Evolutionary conservation across 371 early-diverging fungal genomes (phyloP).

Genomic region (Mucor saturninus): DNA sequence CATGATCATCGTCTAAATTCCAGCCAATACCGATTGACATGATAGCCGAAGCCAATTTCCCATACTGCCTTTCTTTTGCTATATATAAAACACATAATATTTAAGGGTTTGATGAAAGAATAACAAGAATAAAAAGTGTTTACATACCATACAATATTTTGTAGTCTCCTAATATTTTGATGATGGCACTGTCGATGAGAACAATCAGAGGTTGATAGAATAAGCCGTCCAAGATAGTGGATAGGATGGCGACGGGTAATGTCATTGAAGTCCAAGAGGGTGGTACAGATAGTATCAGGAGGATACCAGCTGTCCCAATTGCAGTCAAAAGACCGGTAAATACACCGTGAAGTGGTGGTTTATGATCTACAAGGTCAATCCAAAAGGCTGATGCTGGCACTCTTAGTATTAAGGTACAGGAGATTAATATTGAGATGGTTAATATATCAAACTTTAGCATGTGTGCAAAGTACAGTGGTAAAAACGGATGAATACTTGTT

Average conservation of each 20-base stretch:
- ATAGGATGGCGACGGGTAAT: slow-evolving; percentile 35
- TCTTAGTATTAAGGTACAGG: slow-evolving; percentile 24
- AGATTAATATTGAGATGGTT: slow-evolving; percentile 28
- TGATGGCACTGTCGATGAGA: slow-evolving; percentile 38
- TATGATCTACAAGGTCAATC: slow-evolving; percentile 37
- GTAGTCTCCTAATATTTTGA: slow-evolving; percentile 43
- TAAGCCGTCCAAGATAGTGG: slow-evolving; percentile 38
- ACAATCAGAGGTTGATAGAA: slow-evolving; percentile 39
- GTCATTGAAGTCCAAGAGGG: slow-evolving; percentile 31
- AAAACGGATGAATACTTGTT: slow-evolving; percentile 42
- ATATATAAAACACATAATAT: slow-evolving; percentile 8
- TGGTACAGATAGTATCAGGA: slow-evolving; percentile 40
- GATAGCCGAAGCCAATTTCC: slow-evolving; percentile 33
- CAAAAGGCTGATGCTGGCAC: slow-evolving; percentile 34
- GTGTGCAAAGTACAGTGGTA: slow-evolving; percentile 41
- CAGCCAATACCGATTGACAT: slow-evolving; percentile 41
- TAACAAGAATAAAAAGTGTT: neutral
- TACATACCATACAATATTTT: slow-evolving; percentile 42
- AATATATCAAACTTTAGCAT: slow-evolving; percentile 34
- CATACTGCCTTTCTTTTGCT: slow-evolving; percentile 36
- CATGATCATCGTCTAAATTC: slow-evolving; percentile 49
- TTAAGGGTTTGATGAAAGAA: slow-evolving; percentile 4
- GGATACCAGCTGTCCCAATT: slow-evolving; percentile 37
- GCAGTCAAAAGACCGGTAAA: slow-evolving; percentile 45
- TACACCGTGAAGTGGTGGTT: slow-evolving; percentile 42